Evolutionary conservation across 148 eudicot genomes (phyloP).

Genomic region (Simmondsia chinensis): DNA sequence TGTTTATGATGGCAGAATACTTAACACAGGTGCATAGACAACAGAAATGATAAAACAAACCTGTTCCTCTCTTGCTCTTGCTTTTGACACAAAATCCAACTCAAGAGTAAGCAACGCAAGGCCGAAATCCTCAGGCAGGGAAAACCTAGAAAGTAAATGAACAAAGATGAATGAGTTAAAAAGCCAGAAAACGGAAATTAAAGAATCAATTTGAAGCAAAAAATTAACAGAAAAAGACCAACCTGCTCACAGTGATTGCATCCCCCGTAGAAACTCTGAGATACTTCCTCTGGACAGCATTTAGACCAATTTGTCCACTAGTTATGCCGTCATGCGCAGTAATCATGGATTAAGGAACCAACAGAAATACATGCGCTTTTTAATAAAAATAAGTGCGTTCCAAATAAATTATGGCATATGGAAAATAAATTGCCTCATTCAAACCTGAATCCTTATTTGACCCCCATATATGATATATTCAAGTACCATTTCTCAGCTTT

Average conservation of each 20-base stretch:
- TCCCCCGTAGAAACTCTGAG: conserved; percentile 64
- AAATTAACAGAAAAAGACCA: conserved; percentile 4
- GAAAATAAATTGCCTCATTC: too few species aligned
- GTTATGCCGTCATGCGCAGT: background rate
- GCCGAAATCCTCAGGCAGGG: conserved; percentile 66
- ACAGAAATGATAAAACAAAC: too few species aligned
- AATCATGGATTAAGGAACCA: too few species aligned
- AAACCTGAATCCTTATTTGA: too few species aligned
- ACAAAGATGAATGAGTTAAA: background rate
- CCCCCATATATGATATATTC: too few species aligned
- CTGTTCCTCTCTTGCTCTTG: conserved; percentile 59
- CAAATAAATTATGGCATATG: too few species aligned
- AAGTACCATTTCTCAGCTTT: too few species aligned
- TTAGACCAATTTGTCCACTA: conserved; percentile 9
- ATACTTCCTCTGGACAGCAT: conserved; percentile 21
- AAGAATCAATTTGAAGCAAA: background rate
- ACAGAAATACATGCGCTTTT: too few species aligned
- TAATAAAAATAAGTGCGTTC: too few species aligned
- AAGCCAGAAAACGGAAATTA: background rate
- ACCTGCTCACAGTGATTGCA: conserved; percentile 49
- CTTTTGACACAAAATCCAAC: conserved; percentile 77
- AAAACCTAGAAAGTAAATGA: conserved; percentile 28
- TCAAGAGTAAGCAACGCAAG: conserved; percentile 82
- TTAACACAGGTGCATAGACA: too few species aligned
- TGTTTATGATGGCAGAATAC: too few species aligned